Evolutionary conservation across 2,329 filamentous ascomycete genomes (phyloP).

Genomic region (Talaromyces sp.): DNA sequence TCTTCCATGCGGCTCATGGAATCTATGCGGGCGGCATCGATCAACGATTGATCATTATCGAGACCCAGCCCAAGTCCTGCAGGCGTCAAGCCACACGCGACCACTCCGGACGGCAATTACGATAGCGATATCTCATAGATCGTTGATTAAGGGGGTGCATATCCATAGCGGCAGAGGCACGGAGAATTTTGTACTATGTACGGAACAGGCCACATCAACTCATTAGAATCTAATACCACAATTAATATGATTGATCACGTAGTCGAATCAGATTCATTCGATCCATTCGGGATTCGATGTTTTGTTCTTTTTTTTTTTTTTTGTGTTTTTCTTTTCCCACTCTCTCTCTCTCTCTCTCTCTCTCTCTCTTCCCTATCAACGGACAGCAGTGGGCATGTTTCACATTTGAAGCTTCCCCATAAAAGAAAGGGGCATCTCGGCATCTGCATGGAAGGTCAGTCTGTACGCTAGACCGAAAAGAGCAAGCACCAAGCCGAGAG

Average conservation of each 20-base stretch:
- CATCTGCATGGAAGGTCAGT: no score
- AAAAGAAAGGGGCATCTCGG: not conserved
- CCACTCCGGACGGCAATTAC: not conserved
- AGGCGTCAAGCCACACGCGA: slow-evolving; percentile 7
- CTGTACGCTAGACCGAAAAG: not conserved
- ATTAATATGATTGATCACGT: not conserved
- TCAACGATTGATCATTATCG: no score
- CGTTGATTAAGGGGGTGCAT: not conserved
- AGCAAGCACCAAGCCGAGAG: slow-evolving; percentile 1
- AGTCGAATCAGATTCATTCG: not conserved
- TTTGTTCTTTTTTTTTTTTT: no score
- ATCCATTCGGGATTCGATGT: not conserved
- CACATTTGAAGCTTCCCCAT: not conserved
- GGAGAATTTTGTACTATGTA: not conserved
- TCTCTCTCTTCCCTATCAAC: no score
- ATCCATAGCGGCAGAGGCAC: not conserved
- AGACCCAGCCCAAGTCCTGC: not conserved
- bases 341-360: no score
- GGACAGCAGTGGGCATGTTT: not conserved
- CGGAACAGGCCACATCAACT: not conserved
- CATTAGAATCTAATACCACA: not conserved
- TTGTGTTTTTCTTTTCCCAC: no score
- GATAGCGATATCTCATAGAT: not conserved
- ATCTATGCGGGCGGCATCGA: not conserved
- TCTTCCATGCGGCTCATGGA: not conserved